phyloP scores from a whole-genome alignment of 305 asterid genomes.

The Caryopteris hybrid region DNA sequence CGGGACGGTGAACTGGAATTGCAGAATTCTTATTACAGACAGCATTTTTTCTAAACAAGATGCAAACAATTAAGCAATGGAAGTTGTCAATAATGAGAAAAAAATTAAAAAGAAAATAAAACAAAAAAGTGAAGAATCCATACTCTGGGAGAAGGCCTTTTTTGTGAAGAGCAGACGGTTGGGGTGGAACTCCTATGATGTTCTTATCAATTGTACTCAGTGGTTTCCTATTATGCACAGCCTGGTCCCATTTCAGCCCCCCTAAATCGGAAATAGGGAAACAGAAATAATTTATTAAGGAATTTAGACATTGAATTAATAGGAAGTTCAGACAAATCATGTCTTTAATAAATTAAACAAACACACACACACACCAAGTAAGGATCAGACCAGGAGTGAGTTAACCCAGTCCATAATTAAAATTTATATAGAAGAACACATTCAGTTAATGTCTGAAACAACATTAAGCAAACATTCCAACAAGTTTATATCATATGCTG shows the following conservation, averaged over 20 bases:
- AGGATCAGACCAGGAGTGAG: too few relatives aligned
- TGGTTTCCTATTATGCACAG: slow-evolving; percentile 55
- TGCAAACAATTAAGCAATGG: slow-evolving; percentile 1
- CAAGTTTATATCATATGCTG: too few relatives aligned
- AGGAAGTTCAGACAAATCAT: too few relatives aligned
- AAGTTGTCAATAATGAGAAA: background rate
- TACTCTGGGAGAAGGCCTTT: slow-evolving; percentile 54
- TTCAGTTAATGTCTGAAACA: too few relatives aligned
- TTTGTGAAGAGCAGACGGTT: slow-evolving; percentile 40
- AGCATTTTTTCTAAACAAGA: slow-evolving; percentile 39
- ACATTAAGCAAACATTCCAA: too few relatives aligned
- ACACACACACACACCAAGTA: too few relatives aligned
- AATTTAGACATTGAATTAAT: too few relatives aligned
- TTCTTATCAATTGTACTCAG: slow-evolving; percentile 57
- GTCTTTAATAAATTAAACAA: too few relatives aligned
- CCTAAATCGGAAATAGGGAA: slow-evolving; percentile 16
- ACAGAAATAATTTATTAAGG: background rate
- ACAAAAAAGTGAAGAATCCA: slow-evolving; percentile 5
- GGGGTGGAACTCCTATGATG: slow-evolving; percentile 37
- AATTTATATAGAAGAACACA: too few relatives aligned
- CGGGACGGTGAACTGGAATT: slow-evolving; percentile 61
- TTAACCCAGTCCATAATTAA: too few relatives aligned
- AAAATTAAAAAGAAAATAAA: background rate
- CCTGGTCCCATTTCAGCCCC: slow-evolving; percentile 30
- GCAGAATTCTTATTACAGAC: slow-evolving; percentile 35